Evolutionary conservation across 148 eudicot genomes (phyloP), one percentile per base, ranked within the genome.

Genomic region (Rhododendron kiyosumense): DNA sequence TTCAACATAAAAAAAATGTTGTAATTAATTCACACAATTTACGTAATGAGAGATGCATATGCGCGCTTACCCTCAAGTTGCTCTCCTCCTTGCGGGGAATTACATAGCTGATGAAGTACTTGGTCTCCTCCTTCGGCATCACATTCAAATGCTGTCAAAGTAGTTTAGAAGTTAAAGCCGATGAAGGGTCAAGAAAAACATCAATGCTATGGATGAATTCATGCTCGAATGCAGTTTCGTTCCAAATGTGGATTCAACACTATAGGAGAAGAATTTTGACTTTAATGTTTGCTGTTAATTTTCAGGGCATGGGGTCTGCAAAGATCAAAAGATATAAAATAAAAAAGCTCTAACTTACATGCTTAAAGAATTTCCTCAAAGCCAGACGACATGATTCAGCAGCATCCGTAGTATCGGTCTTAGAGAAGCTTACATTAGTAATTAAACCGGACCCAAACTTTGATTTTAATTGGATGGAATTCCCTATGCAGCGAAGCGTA

Each of bases 361-460:
- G 48, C 85, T 89, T 92, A 34, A 96, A 96, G 89, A 95, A 94
- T 34, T 81, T 76, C 86, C 92, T 96, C 83, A 94, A 95, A 15
- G 92, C 88, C 83, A 89, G 91, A 59, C 87, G 91, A 86, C 75
- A 26, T 36, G 46, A 87, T 87, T 87, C 84, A 63, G 65, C 18
- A 75, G 83, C 83, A 43, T 88, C 78, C 43, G 43, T 41, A 2
- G 9, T 18, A 77, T 24, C 41, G 51, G 26, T 22, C 48, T 77
- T 90, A 59, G 85, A 83, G 81, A 94, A 95, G 91, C 94, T 95
- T 18, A 96, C 85, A 69, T 91, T 93, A 73, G 91, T 85, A 85
- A 94, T 84, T 81, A 93, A 94, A 83, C 99, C 98, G 63, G 94
- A 85, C 81, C 99, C 99, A 90, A 96, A 96, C 54, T 89, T 91